These are phyloP conservation scores for Aurantiochytrium sp. DNA, from an alignment of 108 stramenopile species.

Conservation along the genomic window DNA sequence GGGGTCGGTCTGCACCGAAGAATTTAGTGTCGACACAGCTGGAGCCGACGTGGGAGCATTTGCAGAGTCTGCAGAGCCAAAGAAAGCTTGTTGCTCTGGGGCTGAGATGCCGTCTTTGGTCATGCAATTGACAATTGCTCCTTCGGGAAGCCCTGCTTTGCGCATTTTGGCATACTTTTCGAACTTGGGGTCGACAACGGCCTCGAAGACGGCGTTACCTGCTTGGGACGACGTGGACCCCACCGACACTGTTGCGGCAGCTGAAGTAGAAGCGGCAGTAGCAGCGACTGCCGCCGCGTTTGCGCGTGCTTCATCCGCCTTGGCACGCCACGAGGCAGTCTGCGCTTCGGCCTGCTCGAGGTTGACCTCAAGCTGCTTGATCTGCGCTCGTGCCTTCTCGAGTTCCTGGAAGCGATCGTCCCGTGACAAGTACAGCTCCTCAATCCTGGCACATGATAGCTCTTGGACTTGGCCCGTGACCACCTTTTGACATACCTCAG, in stretches of 20 bases:
- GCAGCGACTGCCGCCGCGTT: neutral
- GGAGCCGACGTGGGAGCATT: too few relatives aligned
- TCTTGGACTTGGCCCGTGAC: neutral
- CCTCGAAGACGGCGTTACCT: too few relatives aligned
- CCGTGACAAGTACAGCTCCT: neutral
- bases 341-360: neutral
- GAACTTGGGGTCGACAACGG: neutral
- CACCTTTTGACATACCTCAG: neutral
- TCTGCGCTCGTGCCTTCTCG: neutral
- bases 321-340: neutral
- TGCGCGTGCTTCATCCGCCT: neutral
- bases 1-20: neutral
- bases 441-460: neutral
- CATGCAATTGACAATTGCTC: neutral
- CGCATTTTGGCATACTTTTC: constrained; percentile 6
- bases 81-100: neutral
- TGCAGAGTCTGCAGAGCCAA: neutral
- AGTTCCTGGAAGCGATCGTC: neutral
- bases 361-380: neutral
- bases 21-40: neutral
- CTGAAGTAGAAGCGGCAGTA: neutral
- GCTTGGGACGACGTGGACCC: too few relatives aligned
- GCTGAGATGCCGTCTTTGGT: neutral
- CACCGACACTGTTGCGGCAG: too few relatives aligned
- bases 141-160: neutral